Base-by-base conservation (phyloP, 371 early-diverging fungal genomes). In the Mortierella polycephala region DNA sequence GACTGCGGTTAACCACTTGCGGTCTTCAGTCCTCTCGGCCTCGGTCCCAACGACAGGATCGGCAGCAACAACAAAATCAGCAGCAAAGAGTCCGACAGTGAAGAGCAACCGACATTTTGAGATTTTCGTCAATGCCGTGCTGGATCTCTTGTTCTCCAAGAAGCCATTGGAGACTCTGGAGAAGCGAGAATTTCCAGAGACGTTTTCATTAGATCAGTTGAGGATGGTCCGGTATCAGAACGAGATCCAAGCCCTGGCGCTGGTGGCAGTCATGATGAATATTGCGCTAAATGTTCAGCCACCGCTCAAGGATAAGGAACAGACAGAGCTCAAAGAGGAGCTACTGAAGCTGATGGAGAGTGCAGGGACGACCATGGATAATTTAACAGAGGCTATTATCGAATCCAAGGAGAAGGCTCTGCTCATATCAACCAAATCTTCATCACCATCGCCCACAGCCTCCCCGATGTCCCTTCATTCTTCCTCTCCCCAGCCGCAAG, bases 141-240 rank as follows among this genome's bases (percentile, higher is more conserved):
- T 79, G 7, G 69, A 79, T 60, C 51, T 79, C n/a, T 39, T 79
- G 13, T 79, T 69, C 45, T 71, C 71, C 18, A 58, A 52, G 39
- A 58, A 57, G 1, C 69, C 54, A 13, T 59, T 67, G 23, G 62
- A 66, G 46, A 18, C 61, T 2, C 52, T 62, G 9, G 69, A 65
- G 40, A 13, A 42, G 40, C 53, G 53, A 5, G 21, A 64, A 8
- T 65, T 79, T 13, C 73, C 79, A 3, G 69, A 62, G 54, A 79
- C 79, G 1, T 60, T 79, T 39, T 54, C 40, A 2, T 42, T 79
- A 52, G 79, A 79, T 51, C 60, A 53, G 45, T 57, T 56, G 20
- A 69, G 79, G 3, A 30, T 79, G 62, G 62, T 21, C 9, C 68
- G 63, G 6, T 79, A 60, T 45, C 79, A 79, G 67, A 79, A 79